A percentile compares a stretch with the other conserved stretches of the same genome.
Evolutionary conservation across 768 basidiomycete species (phyloP).

Genomic region (Trametes coccinea): DNA sequence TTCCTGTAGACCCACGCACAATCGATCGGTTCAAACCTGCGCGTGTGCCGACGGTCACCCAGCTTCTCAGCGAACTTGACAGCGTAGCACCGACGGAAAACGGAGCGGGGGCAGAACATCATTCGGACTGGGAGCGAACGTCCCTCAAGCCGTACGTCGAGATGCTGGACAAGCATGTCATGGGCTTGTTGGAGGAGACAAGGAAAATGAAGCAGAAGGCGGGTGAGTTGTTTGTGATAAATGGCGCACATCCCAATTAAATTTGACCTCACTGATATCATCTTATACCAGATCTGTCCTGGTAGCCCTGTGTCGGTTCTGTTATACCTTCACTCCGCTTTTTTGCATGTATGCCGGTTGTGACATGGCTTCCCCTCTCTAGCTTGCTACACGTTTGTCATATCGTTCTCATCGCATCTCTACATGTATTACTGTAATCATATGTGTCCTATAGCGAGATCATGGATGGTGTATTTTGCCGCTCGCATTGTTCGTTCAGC

Average conservation of each 20-base stretch:
- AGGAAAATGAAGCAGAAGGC: slow-evolving; percentile 43
- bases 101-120: slow-evolving; percentile 26
- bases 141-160: slow-evolving; percentile 89
- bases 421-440: no score
- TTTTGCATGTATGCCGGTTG: neutral
- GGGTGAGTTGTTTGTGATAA: slow-evolving; percentile 1
- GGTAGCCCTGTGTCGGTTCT: neutral
- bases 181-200: slow-evolving; percentile 56
- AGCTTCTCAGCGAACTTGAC: slow-evolving; percentile 82
- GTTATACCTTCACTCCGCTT: neutral
- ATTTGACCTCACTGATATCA: no score
- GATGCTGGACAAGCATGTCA: slow-evolving; percentile 77
- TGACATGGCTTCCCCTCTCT: neutral
- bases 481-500: no score
- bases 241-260: no score
- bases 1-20: slow-evolving; percentile 78
- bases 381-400: neutral
- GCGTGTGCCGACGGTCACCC: slow-evolving; percentile 80
- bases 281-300: neutral
- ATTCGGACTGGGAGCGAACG: slow-evolving; percentile 82
- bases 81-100: slow-evolving; percentile 14
- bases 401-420: no score
- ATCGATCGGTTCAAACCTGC: slow-evolving; percentile 86
- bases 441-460: no score
- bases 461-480: no score